Evolutionary conservation across 2,329 filamentous ascomycete genomes (phyloP).

Genomic region (Aciculosporium take): DNA sequence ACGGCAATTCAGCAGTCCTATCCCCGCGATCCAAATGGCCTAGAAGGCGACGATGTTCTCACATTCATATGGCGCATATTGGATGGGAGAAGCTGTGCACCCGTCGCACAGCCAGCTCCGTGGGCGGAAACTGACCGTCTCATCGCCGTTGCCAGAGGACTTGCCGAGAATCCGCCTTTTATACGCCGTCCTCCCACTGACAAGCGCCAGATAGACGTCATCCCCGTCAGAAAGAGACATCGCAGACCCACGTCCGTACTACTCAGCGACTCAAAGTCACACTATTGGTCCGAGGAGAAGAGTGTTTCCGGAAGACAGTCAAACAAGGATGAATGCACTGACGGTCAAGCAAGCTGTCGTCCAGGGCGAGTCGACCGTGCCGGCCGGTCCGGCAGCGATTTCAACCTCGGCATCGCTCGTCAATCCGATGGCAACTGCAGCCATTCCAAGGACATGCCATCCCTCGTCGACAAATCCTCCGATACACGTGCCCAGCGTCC

Average conservation of each 20-base stretch:
- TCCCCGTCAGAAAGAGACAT: not conserved
- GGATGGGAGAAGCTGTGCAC: slow-evolving; percentile 4
- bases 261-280: not conserved
- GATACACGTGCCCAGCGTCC: slow-evolving; percentile 10
- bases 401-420: not conserved
- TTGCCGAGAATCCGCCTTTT: slow-evolving; percentile 13
- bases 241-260: not conserved
- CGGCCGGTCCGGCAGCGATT: not conserved
- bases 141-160: slow-evolving; percentile 16
- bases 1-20: slow-evolving; percentile 13
- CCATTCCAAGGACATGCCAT: not conserved
- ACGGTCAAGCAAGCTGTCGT: too few species aligned
- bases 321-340: not conserved
- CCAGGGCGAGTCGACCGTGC: not conserved
- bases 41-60: slow-evolving; percentile 21
- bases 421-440: not conserved
- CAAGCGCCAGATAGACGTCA: not conserved
- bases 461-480: not conserved
- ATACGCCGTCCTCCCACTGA: slow-evolving; percentile 6
- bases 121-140: slow-evolving; percentile 24
- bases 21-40: slow-evolving; percentile 7
- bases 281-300: slow-evolving; percentile 1
- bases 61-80: slow-evolving; percentile 17
- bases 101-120: slow-evolving; percentile 7
- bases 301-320: not conserved